Evolutionary conservation across 2,329 filamentous ascomycete species (phyloP), one percentile per base, ranked within the genome.

Genomic region (Diaporthe helianthi): DNA sequence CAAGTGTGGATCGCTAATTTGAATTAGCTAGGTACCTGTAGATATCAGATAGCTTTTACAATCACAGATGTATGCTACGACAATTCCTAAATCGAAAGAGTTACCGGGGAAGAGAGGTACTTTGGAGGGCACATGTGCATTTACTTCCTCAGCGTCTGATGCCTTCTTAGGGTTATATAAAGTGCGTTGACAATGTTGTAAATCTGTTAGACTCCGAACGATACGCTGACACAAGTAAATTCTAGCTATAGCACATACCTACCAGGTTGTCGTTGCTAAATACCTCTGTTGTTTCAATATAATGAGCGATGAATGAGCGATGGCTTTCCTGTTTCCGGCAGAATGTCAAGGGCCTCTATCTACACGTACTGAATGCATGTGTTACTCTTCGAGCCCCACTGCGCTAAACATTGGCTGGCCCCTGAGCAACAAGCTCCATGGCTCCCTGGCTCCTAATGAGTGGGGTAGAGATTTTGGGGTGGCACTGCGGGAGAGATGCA

Each of bases 191-290:
- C 93, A 77, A 98, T 94, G 75, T 92, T 93, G 82, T 97, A 97
- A 76, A 98, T 98, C 75, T 95, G 91, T 80, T 98, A 95, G 60
- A 98, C 93, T 67, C 95, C 95, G 77, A 98, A 98, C 1, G 94
- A 97, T 74, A 97, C 92, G 72, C 93, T 93, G 7, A 96, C 92
- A 74, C 93, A 95, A n/a, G 93, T 95, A 68, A 98, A 78, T 94
- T 90, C 82, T 94, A 95, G 75, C 91, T 91, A 68, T 89, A 90
- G 84, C 97, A 98, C 93, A 97, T 97, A 81, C 92, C 92, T 6
- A 98, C 95, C 4, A 98, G 87, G 77, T 96, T 91, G 80, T 98
- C 95, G 80, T 98, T n/a, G 19, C 19, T 19, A 8, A 46, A n/a
- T 9, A n/a, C 19, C 17, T 8, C 41, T 9, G 19, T n/a, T n/a